phyloP scores from a whole-genome alignment of 177 flowering plant species.

The Vitis hybrid region DNA sequence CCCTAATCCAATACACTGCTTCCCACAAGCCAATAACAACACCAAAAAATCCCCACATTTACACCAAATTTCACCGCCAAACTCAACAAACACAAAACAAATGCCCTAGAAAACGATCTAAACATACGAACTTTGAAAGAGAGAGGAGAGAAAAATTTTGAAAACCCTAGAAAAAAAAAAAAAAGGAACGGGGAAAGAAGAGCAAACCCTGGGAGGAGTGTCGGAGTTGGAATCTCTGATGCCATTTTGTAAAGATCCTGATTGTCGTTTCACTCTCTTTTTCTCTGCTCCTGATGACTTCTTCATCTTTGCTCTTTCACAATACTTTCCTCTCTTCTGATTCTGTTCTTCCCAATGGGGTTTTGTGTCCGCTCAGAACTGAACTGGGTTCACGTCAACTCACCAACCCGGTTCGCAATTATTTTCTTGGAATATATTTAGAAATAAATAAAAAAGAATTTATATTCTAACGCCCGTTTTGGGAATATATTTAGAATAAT shows the following conservation, averaged over 20 bases:
- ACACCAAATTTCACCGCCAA: no score
- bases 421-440: no score
- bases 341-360: not conserved
- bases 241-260: conserved; percentile 24
- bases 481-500: no score
- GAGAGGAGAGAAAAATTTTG: not conserved
- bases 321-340: not conserved
- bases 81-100: no score
- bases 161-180: conserved; percentile 22
- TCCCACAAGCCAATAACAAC: no score
- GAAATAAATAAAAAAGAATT: no score
- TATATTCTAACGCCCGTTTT: no score
- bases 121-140: not conserved
- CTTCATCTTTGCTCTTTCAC: conserved; percentile 26
- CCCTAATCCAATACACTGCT: no score
- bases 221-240: conserved; percentile 34
- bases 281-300: conserved; percentile 43
- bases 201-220: conserved; percentile 41
- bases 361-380: no score
- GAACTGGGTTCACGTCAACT: no score
- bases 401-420: no score
- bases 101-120: not conserved
- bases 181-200: conserved; percentile 4
- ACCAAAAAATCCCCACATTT: no score
- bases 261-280: conserved; percentile 29